Conservation (phyloP, 441 rosid genomes). For the Capsella rubella region DNA sequence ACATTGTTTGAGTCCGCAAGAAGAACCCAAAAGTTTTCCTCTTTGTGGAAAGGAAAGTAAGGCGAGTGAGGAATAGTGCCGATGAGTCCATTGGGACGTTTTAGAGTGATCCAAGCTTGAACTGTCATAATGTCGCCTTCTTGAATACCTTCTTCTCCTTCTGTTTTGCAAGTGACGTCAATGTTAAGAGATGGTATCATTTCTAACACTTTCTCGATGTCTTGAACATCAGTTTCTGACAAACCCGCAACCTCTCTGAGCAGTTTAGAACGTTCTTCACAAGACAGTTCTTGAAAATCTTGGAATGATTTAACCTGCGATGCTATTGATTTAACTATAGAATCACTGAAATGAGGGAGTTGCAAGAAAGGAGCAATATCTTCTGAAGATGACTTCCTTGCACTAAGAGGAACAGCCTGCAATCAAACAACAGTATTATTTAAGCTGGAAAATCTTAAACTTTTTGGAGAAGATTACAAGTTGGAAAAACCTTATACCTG, state of each 20-base stretch:
- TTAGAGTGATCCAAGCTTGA: slow-evolving; percentile 88
- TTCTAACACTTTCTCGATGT: slow-evolving; percentile 80
- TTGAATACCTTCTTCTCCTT: slow-evolving; percentile 95
- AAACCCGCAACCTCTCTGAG: slow-evolving; percentile 74
- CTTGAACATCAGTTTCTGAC: slow-evolving; percentile 67
- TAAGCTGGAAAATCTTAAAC: background rate
- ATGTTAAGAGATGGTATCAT: slow-evolving; percentile 89
- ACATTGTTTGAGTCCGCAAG: slow-evolving; percentile 83
- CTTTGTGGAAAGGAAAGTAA: slow-evolving; percentile 86
- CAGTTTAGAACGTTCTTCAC: slow-evolving; percentile 75
- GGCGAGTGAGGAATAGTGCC: slow-evolving; percentile 93
- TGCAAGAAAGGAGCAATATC: slow-evolving; percentile 89
- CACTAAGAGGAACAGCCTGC: slow-evolving; percentile 97
- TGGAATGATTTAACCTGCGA: slow-evolving; percentile 73
- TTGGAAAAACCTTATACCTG: slow-evolving; percentile 61
- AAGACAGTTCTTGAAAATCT: slow-evolving; percentile 71
- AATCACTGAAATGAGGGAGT: slow-evolving; percentile 89
- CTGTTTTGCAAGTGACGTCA: slow-evolving; percentile 88
- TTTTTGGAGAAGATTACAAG: background rate
- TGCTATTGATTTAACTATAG: slow-evolving; percentile 70
- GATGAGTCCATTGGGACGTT: slow-evolving; percentile 77
- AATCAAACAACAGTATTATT: slow-evolving; percentile 13
- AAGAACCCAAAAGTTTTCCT: slow-evolving; percentile 93
- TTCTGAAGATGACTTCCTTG: slow-evolving; percentile 88
- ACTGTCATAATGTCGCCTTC: slow-evolving; percentile 88